Percentiles rank a stretch among this genome's conserved stretches.
Evolutionary conservation across 176 grass and related monocot species (phyloP).

Genomic region (Bromus sterilis): DNA sequence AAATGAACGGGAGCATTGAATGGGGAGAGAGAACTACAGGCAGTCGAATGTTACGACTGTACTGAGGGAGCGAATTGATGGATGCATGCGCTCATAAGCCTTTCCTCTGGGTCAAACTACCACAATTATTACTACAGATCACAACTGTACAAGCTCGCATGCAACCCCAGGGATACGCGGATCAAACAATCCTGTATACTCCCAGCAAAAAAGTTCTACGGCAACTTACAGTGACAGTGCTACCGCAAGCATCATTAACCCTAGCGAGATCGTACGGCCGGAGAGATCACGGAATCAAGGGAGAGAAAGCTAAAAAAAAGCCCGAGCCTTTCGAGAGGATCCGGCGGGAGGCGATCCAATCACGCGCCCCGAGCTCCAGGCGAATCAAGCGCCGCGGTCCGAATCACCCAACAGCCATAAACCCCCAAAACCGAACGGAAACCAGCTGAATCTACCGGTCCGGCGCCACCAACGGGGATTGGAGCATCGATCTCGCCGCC

Average conservation of each 20-base stretch:
- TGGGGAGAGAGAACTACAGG: background rate
- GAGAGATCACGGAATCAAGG: conserved; percentile 7
- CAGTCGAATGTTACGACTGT: background rate
- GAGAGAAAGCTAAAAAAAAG: background rate
- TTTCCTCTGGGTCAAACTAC: conserved; percentile 12
- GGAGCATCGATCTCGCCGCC: background rate
- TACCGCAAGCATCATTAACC: conserved; percentile 1
- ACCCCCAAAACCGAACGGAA: background rate
- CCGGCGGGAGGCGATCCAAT: conserved; percentile 1
- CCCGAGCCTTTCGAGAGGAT: background rate
- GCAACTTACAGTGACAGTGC: conserved; percentile 9
- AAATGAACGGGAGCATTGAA: conserved; percentile 22
- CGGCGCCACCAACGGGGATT: background rate
- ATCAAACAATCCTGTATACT: background rate
- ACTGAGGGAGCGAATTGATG: conserved; percentile 10
- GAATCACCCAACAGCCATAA: conserved; percentile 4
- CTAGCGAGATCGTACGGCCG: background rate
- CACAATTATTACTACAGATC: conserved; percentile 32
- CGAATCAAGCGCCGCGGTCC: background rate
- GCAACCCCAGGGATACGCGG: background rate
- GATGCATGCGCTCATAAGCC: background rate
- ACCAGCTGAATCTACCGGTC: background rate
- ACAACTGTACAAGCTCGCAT: conserved; percentile 8
- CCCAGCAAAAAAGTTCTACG: background rate
- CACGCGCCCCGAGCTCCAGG: background rate